Evolutionary conservation across 164 flowering plant species (phyloP), one percentile per base, ranked within the genome.

Genomic region (Vitis riparia): DNA sequence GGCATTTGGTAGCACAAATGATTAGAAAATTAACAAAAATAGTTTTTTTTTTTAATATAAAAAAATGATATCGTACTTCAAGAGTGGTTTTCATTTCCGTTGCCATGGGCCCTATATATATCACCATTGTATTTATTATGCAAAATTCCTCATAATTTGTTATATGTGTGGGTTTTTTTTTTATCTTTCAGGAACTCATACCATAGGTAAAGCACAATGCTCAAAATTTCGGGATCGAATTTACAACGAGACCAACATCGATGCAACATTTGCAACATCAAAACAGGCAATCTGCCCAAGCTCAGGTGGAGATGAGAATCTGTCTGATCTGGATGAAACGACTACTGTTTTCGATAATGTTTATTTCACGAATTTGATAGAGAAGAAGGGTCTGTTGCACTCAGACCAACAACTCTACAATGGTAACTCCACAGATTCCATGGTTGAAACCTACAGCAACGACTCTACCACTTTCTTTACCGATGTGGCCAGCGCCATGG

Each of bases 181-280:
- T 8, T 53, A 15, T 47, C n/a, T 27, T 37, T 57, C 11, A 78
- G 87, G 81, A 23, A 32, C 72, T 7, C 84, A 81, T 63, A 80
- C 86, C 27, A 78, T 83, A 23, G 86, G 86, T 5, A 70, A 37
- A n/a, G 78, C 86, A 14, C 63, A 79, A 32, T 83, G 86, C 77
- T 68, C 66, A 15, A 2, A 64, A 1, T 83, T 78, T 63, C 73
- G 82, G 55, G 15, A 27, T 53, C 79, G 66, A 5, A 71, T 79
- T 37, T 77, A 77, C 77, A 77, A 75, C 16, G 79, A 80, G 37
- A 13, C 74, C 49, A 73, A 75, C 55, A 71, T 80, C 16, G 80
- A 75, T 47, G n/a, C 63, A n/a, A 32, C 75, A 50, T 80, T 77
- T 16, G 80, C 78, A 7, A 51, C 55, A 10, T 63, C 68, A 32